A percentile compares a stretch with the other conserved stretches of the same genome.
Conservation (phyloP, 371 early-diverging fungal genomes). For the Mucor velutinosus region DNA sequence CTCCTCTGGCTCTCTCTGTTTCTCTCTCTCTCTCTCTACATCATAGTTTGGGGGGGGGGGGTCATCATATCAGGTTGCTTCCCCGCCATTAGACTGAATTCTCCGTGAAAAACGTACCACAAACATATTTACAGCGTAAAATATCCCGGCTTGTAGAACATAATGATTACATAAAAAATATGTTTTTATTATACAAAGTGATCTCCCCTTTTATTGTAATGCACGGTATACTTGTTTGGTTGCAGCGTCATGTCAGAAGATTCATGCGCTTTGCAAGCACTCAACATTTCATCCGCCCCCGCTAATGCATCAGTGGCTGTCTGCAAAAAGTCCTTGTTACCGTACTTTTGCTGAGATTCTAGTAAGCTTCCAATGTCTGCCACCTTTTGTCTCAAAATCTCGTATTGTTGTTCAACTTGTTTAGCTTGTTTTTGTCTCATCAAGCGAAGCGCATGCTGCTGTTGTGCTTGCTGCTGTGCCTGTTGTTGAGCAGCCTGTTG, state of each 20-base stretch:
- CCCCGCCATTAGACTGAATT: neutral
- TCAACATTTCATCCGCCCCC: conserved; percentile 44
- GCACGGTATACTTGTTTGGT: conserved; percentile 45
- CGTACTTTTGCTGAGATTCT: conserved; percentile 36
- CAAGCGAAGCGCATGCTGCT: conserved; percentile 22
- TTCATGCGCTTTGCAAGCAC: conserved; percentile 36
- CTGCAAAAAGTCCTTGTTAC: conserved; percentile 41
- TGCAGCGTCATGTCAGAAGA: conserved; percentile 7
- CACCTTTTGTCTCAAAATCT: conserved; percentile 33
- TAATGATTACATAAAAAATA: neutral
- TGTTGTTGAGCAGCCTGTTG: conserved; percentile 13
- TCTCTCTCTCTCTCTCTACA: neutral
- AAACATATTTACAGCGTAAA: neutral
- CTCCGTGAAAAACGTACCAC: neutral
- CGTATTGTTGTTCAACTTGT: conserved; percentile 40
- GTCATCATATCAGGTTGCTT: neutral
- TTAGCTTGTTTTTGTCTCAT: conserved; percentile 30
- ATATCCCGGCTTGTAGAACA: neutral
- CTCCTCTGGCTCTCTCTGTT: neutral
- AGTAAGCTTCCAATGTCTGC: conserved; percentile 36
- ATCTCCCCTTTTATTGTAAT: conserved; percentile 36
- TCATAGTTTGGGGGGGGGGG: neutral
- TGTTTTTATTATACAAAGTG: conserved; percentile 13
- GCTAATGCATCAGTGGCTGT: conserved; percentile 42
- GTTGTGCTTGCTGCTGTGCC: conserved; percentile 14